Base-by-base conservation (phyloP, 2,329 filamentous ascomycete species). In the Aspergillus nomiae region DNA sequence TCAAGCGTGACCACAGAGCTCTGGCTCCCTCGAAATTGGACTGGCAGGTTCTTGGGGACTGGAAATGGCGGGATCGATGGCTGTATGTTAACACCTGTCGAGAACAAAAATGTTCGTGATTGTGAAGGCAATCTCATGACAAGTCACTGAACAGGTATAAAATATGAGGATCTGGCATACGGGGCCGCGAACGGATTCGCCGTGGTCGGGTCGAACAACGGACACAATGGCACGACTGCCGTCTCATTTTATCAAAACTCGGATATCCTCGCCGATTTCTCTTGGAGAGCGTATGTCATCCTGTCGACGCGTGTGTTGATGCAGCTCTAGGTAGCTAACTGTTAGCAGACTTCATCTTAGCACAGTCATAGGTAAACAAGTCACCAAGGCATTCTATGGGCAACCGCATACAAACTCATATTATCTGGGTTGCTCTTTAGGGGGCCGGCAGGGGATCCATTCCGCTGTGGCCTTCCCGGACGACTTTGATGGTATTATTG, bases 401-500 rank as follows among this genome's bases (percentile, higher is more conserved):
- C 4, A 14, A 50, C 4, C 63, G 1, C 60, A 58, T 41, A 45
- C 11, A 4, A 65, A 65, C 14, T 50, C 60, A 14, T 65, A 65
- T 34, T 65, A 60, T 24, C 11, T 60, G 5, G 63, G 63, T 3
- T 65, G 60, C 55, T 65, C 63, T 12, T 24, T 60, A 1, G 58
- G 60, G 7, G 60, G 58, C 1, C 58, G 38, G 2, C 63, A 65
- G 21, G 63, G 60, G 4, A 60, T 65, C 9, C 19, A 56, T 21
- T 57, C 58, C 14, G 63, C 58, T 5, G 45, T 50, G 19, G 28
- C 5, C 14, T 65, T 65, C 38, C 63, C 63, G 0, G 24, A 36
- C 11, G 60, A 59, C 24, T 65, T 65, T 60, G 80, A 83, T 59
- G 81, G 81, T n/a, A 78, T 83, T 63, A 71, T 82, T 24, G 75